A percentile compares a stretch with the other conserved stretches of the same genome.
phyloP scores from a whole-genome alignment of 208 protist species.

The Trypanosoma grayi region DNA sequence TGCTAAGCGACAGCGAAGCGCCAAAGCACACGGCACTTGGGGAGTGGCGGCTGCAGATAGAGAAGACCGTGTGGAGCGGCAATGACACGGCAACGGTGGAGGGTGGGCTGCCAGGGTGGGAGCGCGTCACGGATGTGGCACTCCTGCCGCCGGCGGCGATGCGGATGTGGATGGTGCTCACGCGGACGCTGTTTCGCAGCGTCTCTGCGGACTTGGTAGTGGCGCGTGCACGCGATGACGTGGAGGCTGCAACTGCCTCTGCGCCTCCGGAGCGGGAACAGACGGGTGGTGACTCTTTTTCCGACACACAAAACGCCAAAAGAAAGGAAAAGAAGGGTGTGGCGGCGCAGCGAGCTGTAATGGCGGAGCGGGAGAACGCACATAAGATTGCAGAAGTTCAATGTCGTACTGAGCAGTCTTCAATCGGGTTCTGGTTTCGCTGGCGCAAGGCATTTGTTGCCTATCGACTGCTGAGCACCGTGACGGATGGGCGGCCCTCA shows the following conservation, averaged over 20 bases:
- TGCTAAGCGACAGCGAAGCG: background rate
- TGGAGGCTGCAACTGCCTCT: background rate
- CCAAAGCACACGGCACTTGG: background rate
- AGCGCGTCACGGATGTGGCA: slow-evolving; percentile 25
- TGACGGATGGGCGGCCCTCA: background rate
- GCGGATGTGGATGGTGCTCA: slow-evolving; percentile 55
- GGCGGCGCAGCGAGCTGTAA: background rate
- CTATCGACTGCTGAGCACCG: background rate
- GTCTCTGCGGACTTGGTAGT: slow-evolving; percentile 29
- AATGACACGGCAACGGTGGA: background rate
- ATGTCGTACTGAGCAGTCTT: background rate
- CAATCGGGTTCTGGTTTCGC: slow-evolving; percentile 18
- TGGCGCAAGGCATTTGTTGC: background rate
- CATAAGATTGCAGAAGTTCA: background rate
- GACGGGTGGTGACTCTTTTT: background rate
- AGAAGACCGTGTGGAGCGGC: background rate
- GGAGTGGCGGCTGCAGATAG: background rate
- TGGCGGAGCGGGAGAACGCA: slow-evolving; percentile 5
- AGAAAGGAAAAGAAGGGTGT: background rate
- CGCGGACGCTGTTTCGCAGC: slow-evolving; percentile 44
- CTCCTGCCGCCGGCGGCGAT: slow-evolving; percentile 43
- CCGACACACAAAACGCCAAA: background rate
- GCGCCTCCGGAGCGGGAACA: background rate
- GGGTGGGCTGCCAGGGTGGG: slow-evolving; percentile 4
- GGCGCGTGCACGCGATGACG: background rate